Conservation (phyloP, 768 basidiomycete genomes). For the Trametes cinnabarina region DNA sequence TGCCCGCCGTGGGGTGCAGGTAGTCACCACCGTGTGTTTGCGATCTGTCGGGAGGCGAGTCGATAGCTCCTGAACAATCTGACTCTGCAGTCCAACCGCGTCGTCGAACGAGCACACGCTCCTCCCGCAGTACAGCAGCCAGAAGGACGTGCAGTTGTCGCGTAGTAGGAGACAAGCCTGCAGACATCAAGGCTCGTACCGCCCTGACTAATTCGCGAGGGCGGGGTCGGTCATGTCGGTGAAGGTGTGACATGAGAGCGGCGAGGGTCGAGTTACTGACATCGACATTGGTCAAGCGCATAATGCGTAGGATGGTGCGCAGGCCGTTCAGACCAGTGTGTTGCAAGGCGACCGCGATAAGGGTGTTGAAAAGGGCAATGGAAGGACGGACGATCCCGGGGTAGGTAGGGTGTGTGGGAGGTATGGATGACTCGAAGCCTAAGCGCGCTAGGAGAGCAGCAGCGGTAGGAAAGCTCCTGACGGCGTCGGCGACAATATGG, state of each 20-base stretch:
- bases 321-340: slow-evolving; percentile 50
- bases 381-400: slow-evolving; percentile 26
- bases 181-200: slow-evolving; percentile 45
- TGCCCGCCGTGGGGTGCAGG: slow-evolving; percentile 52
- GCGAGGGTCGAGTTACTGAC: slow-evolving; percentile 56
- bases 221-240: slow-evolving; percentile 39
- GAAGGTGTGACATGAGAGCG: slow-evolving; percentile 53
- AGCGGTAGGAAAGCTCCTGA: slow-evolving; percentile 8
- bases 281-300: slow-evolving; percentile 48
- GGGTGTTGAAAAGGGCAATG: slow-evolving; percentile 55
- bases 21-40: slow-evolving; percentile 3
- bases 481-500: slow-evolving; percentile 41
- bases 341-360: slow-evolving; percentile 50
- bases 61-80: neutral
- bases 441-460: slow-evolving; percentile 26
- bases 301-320: slow-evolving; percentile 48
- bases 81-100: slow-evolving; percentile 24
- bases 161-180: slow-evolving; percentile 45
- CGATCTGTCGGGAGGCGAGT: neutral
- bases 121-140: slow-evolving; percentile 48
- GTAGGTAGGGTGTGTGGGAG: slow-evolving; percentile 25
- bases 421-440: slow-evolving; percentile 7
- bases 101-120: slow-evolving; percentile 23
- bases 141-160: slow-evolving; percentile 58
- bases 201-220: slow-evolving; percentile 48